Conservation (phyloP, 2,329 filamentous ascomycete genomes). For the Ampelomyces quisqualis region DNA sequence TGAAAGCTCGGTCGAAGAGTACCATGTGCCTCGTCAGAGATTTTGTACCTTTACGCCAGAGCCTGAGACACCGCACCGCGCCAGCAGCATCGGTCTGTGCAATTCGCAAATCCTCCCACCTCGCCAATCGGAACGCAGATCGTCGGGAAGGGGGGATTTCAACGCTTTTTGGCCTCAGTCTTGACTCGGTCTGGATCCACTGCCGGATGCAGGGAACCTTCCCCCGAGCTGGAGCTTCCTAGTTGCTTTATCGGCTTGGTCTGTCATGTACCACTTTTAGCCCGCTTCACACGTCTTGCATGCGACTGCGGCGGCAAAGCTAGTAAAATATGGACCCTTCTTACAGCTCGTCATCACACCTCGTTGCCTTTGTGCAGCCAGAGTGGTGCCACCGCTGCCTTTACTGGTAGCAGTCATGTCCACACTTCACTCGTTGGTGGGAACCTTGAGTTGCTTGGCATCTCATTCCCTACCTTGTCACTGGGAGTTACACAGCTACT, state of each 20-base stretch:
- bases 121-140: constrained; percentile 41
- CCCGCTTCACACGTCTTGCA: constrained; percentile 21
- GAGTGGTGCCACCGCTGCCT: constrained; percentile 14
- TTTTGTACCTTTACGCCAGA: no score
- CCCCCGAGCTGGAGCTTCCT: constrained; percentile 31
- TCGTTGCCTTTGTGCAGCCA: constrained; percentile 20
- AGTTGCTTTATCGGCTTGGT: constrained; percentile 19
- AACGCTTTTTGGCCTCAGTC: constrained; percentile 23
- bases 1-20: neutral
- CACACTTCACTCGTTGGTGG: constrained; percentile 18
- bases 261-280: constrained; percentile 18
- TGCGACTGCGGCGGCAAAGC: constrained; percentile 42
- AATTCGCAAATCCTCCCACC: constrained; percentile 17
- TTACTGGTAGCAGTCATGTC: constrained; percentile 16
- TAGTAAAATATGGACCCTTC: constrained; percentile 32
- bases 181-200: constrained; percentile 12
- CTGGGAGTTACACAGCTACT: constrained; percentile 13
- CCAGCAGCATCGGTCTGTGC: no score
- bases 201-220: constrained; percentile 37
- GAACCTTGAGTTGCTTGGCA: constrained; percentile 18
- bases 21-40: neutral
- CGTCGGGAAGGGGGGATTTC: constrained; percentile 20
- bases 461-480: constrained; percentile 13
- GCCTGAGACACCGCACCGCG: no score
- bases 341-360: constrained; percentile 29